Percentiles rank a stretch among this genome's conserved stretches.
Evolutionary conservation across 768 basidiomycete genomes (phyloP).

Genomic region (Boletus tomentosulus): DNA sequence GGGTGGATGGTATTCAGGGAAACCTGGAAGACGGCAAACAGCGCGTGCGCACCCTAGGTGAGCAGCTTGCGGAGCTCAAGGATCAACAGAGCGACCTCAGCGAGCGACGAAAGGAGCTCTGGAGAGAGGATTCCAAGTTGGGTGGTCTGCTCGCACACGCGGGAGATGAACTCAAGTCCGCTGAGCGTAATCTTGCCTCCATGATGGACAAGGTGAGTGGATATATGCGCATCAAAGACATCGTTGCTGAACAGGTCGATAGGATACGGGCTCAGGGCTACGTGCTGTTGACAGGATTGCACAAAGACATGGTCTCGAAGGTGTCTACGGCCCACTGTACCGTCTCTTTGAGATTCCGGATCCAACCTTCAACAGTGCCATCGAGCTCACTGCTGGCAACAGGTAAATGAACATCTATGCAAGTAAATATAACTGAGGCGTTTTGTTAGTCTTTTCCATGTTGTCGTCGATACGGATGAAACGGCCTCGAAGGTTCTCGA

Average conservation of each 20-base stretch:
- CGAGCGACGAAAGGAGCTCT: slow-evolving; percentile 87
- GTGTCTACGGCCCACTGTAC: slow-evolving; percentile 93
- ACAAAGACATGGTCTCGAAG: slow-evolving; percentile 65
- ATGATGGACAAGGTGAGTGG: slow-evolving; percentile 91
- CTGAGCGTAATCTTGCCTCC: slow-evolving; percentile 72
- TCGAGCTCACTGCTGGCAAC: slow-evolving; percentile 94
- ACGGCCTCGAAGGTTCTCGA: slow-evolving; percentile 91
- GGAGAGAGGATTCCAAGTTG: slow-evolving; percentile 92
- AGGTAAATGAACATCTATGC: slow-evolving; percentile 46
- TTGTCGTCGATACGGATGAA: slow-evolving; percentile 95
- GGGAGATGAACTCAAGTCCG: slow-evolving; percentile 71
- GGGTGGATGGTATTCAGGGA: slow-evolving; percentile 51
- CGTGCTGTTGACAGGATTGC: slow-evolving; percentile 83
- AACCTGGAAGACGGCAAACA: slow-evolving; percentile 64
- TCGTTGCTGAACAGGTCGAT: not conserved
- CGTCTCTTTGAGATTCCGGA: slow-evolving; percentile 90
- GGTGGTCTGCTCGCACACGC: slow-evolving; percentile 74
- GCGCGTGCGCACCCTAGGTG: slow-evolving; percentile 52
- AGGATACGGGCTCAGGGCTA: slow-evolving; percentile 92
- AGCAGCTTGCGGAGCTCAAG: slow-evolving; percentile 57
- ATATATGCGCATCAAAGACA: not conserved
- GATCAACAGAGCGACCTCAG: slow-evolving; percentile 63
- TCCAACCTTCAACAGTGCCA: slow-evolving; percentile 82
- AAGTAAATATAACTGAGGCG: slow-evolving; percentile 4
- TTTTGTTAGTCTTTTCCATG: slow-evolving; percentile 72